A percentile compares a stretch with the other conserved stretches of the same genome.
phyloP scores from a whole-genome alignment of 2,329 filamentous ascomycete genomes.

The Sclerotinia minor region DNA sequence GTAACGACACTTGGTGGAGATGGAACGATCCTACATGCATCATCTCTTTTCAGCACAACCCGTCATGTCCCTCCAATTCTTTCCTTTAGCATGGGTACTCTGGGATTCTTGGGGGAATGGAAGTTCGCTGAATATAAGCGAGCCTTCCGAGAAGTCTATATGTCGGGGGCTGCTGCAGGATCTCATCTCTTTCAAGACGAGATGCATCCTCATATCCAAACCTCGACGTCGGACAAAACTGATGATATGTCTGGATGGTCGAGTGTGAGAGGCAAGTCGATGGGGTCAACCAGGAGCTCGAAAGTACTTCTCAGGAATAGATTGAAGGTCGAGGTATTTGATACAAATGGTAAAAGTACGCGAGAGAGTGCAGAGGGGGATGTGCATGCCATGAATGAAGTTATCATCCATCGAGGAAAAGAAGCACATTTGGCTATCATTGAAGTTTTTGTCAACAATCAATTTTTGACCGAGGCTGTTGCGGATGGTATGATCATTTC shows the following conservation, averaged over 20 bases:
- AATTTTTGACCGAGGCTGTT: constrained; percentile 89
- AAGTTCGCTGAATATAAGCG: constrained; percentile 91
- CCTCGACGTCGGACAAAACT: constrained; percentile 28
- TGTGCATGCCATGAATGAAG: constrained; percentile 84
- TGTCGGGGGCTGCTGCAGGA: constrained; percentile 61
- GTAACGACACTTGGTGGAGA: constrained; percentile 91
- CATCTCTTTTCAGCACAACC: constrained; percentile 81
- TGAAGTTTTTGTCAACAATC: constrained; percentile 84
- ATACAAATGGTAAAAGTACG: constrained; percentile 56
- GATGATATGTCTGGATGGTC: constrained; percentile 62
- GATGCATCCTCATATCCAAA: constrained; percentile 39
- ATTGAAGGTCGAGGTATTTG: constrained; percentile 82
- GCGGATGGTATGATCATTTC: constrained; percentile 94
- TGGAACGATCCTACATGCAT: constrained; percentile 83
- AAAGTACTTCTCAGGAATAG: constrained; percentile 85
- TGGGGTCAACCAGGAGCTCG: constrained; percentile 72
- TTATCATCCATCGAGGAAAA: constrained; percentile 87
- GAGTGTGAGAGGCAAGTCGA: constrained; percentile 73
- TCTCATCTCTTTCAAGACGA: constrained; percentile 40
- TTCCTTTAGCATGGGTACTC: constrained; percentile 93
- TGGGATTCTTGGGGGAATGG: constrained; percentile 96
- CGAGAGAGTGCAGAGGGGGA: constrained; percentile 39
- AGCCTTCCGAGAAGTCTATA: constrained; percentile 90
- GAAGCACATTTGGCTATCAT: constrained; percentile 90
- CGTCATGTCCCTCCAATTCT: constrained; percentile 83